Conservation (phyloP, 2,329 filamentous ascomycete genomes). For the Fusarium verrucosum region DNA sequence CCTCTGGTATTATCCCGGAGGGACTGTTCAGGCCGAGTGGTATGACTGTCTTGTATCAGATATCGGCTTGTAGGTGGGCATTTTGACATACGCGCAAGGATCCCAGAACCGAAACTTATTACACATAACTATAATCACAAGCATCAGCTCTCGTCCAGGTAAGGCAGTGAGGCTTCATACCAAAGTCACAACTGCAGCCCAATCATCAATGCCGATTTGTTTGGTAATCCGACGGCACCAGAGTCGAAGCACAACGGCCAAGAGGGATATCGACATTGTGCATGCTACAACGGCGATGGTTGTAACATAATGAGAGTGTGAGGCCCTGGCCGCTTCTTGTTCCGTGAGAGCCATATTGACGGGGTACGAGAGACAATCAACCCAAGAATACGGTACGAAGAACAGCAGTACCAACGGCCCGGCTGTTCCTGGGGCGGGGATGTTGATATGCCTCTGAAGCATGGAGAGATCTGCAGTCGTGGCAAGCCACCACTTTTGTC, state of each 20-base stretch:
- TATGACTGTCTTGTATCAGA: constrained; percentile 25
- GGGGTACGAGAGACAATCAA: background rate
- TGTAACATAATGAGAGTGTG: background rate
- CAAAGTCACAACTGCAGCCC: constrained; percentile 9
- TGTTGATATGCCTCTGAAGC: background rate
- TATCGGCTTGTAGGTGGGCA: accelerated
- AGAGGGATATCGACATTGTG: background rate
- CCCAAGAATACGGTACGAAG: too few relatives aligned
- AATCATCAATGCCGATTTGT: constrained; percentile 17
- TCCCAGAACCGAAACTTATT: constrained; percentile 2
- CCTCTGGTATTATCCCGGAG: background rate
- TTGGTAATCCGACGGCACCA: constrained; percentile 13
- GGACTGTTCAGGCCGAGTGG: constrained; percentile 16
- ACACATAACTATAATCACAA: constrained; percentile 8
- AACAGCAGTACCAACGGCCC: too few relatives aligned
- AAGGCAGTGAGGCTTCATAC: background rate
- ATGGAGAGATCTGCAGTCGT: accelerated
- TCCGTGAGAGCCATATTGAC: background rate
- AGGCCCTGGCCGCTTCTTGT: background rate
- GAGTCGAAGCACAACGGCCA: constrained; percentile 18
- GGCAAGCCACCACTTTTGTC: background rate
- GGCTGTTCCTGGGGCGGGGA: background rate
- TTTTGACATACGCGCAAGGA: constrained; percentile 16
- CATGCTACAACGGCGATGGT: background rate
- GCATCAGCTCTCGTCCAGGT: accelerated